phyloP scores from a whole-genome alignment of 352 stramenopile genomes.

The Pythium insidiosum region DNA sequence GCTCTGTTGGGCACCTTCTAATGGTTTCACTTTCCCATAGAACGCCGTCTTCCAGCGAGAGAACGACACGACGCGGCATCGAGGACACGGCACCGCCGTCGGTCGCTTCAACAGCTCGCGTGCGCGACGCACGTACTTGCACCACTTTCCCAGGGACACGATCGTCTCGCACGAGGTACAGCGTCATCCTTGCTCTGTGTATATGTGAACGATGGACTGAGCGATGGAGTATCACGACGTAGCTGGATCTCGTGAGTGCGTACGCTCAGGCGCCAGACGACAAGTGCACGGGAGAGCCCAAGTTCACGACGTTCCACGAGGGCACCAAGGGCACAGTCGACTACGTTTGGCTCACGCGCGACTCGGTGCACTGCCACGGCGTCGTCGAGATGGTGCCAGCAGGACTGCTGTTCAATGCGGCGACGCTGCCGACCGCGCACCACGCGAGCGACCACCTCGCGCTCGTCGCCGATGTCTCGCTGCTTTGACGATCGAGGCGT shows the following conservation, averaged over 20 bases:
- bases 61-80: conserved; percentile 11
- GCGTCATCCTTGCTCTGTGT: background rate
- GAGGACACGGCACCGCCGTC: conserved; percentile 16
- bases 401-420: conserved; percentile 36
- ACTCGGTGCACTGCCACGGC: conserved; percentile 44
- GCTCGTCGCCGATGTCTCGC: conserved; percentile 36
- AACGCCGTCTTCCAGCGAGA: conserved; percentile 9
- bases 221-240: background rate
- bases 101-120: conserved; percentile 8
- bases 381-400: conserved; percentile 55
- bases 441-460: conserved; percentile 60
- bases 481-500: background rate
- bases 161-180: conserved; percentile 8
- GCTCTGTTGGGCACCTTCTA: conserved; percentile 1
- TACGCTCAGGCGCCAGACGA: conserved; percentile 48
- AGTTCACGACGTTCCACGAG: conserved; percentile 67
- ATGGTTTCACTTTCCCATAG: background rate
- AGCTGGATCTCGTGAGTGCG: conserved; percentile 51
- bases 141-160: conserved; percentile 13
- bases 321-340: conserved; percentile 49
- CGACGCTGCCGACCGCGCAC: conserved; percentile 38
- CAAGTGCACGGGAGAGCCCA: conserved; percentile 46
- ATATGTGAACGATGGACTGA: background rate
- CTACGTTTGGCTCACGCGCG: conserved; percentile 60
- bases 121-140: conserved; percentile 10